These are phyloP conservation scores for Centaurea solstitialis DNA, from an alignment of 129 eudicot genomes.

Conservation along the genomic window DNA sequence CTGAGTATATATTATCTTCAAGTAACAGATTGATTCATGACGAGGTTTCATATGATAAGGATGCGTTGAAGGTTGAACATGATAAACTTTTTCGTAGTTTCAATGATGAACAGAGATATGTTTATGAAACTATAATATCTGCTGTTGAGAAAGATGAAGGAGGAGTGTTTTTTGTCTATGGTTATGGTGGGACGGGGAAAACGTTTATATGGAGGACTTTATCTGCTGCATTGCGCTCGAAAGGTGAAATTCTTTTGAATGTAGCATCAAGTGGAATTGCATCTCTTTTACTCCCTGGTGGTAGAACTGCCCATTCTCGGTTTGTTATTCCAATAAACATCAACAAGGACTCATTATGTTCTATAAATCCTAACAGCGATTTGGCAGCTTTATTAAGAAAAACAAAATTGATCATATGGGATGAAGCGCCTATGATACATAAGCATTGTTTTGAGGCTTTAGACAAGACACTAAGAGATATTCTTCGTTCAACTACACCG, in stretches of 20 bases:
- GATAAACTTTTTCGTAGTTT: background rate
- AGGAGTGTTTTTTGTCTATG: background rate
- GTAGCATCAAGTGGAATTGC: background rate
- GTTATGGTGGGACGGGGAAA: constrained; percentile 5
- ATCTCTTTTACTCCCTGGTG: background rate
- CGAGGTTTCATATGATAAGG: background rate
- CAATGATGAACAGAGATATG: background rate
- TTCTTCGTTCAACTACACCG: background rate
- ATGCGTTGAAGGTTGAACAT: background rate
- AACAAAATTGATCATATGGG: background rate
- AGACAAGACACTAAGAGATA: background rate
- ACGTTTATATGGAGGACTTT: background rate
- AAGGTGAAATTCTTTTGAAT: too few species aligned
- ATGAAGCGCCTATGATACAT: background rate
- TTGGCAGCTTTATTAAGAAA: background rate
- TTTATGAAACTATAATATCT: background rate
- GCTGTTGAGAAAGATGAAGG: background rate
- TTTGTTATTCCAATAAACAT: background rate
- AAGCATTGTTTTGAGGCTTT: constrained; percentile 1
- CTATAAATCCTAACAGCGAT: background rate
- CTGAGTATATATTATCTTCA: too few species aligned
- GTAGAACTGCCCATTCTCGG: background rate
- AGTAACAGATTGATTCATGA: background rate
- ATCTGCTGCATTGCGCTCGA: too few species aligned
- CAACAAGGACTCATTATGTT: background rate